Base-by-base conservation (phyloP, 345 rosid species). In the Nephelium lappaceum region DNA sequence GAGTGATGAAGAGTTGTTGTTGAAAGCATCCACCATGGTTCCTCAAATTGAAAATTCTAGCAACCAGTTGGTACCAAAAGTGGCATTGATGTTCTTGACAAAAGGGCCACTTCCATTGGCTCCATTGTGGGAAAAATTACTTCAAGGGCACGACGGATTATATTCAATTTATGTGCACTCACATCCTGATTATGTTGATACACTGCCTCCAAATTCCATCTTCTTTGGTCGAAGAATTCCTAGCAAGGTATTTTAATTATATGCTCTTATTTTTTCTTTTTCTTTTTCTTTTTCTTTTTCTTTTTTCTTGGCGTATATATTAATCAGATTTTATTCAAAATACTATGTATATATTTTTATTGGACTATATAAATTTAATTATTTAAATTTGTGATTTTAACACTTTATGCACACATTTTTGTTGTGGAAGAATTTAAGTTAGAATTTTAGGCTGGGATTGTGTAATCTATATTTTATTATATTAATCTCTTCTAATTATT, bases 71-170 rank as follows among this genome's bases (percentile, higher is more conserved):
- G 80, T 81, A 18, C 84, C 83, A 5, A 94, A 91, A 69, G 89
- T 94, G 71, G 98, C 95, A 0, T 94, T 94, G 82, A 77, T 94
- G 95, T 94, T 91, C 86, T 75, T 94, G 89, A 87, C 91, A 3
- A 80, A 64, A 55, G 90, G 95, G 36, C 84, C 88, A 8, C 85
- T 94, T 69, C 87, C 91, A 19, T 81, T 94, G 78, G 90, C 93
- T 83, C 88, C 88, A 1, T 53, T 92, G 82, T 92, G 98, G 97
- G 98, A 92, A 74, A 88, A 85, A 73, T 90, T 91, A 77, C 90
- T 94, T 74, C 67, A 86, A 71, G 93, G 93, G 0, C 84, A 94
- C 71, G 63, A 89, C 77, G 91, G 91, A 27, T 75, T 87, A 36
- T 92, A 87, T 81, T 86, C 97, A 18, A 87, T 94, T 79, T 92